Conservation (phyloP, 2,329 filamentous ascomycete genomes). For the Colletotrichum caudatum region DNA sequence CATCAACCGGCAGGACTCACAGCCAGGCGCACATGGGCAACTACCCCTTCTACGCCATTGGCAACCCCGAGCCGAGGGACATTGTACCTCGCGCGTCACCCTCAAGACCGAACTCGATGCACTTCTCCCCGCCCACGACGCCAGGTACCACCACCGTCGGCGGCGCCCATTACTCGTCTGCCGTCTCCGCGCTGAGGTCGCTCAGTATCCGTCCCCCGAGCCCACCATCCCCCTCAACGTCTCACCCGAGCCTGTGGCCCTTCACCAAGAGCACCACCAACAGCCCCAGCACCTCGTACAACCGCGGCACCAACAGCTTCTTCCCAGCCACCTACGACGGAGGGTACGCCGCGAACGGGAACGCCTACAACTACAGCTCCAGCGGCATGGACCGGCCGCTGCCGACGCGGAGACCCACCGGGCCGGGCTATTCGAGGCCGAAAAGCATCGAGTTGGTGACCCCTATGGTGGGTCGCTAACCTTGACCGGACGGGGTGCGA, state of each 20-base stretch:
- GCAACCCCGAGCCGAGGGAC: conserved; percentile 67
- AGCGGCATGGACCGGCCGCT: conserved; percentile 65
- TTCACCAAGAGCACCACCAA: conserved; percentile 64
- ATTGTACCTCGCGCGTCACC: conserved; percentile 74
- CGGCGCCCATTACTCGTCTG: conserved; percentile 58
- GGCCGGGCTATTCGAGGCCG: conserved; percentile 65
- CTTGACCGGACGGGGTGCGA: neutral
- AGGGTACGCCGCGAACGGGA: conserved; percentile 52
- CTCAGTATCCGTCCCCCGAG: conserved; percentile 66
- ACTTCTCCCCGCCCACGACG: conserved; percentile 66
- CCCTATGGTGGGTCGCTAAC: conserved; percentile 65
- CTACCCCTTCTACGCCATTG: conserved; percentile 60
- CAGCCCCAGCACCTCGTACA: conserved; percentile 67
- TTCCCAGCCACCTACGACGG: conserved; percentile 68
- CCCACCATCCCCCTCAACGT: conserved; percentile 65
- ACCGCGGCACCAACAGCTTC: conserved; percentile 54
- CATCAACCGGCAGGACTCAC: conserved; percentile 34
- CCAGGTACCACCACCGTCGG: conserved; percentile 50
- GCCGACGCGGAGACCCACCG: conserved; percentile 63
- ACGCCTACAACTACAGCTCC: conserved; percentile 55
- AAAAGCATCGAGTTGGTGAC: conserved; percentile 75
- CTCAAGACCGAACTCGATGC: conserved; percentile 68
- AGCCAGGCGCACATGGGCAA: conserved; percentile 44
- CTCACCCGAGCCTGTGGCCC: conserved; percentile 63
- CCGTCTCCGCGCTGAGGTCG: conserved; percentile 67